These are phyloP conservation scores for Cryoendolithus antarcticus DNA, from an alignment of 2,329 filamentous ascomycete species.

Conservation along the genomic window DNA sequence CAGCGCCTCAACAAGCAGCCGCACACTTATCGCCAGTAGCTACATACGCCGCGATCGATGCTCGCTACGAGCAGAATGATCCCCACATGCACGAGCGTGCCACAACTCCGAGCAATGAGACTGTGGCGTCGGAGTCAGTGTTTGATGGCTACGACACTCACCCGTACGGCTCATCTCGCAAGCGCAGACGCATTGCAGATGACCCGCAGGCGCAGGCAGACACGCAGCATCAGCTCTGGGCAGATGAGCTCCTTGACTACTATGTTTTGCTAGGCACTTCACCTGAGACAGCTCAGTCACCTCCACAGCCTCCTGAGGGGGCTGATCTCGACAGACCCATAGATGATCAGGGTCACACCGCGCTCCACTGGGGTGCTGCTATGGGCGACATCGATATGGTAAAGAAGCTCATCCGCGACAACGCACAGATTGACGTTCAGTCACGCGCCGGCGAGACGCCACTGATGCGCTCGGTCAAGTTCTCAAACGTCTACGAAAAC, in stretches of 20 bases:
- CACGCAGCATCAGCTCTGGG: constrained; percentile 79
- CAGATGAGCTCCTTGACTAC: constrained; percentile 88
- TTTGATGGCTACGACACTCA: constrained; percentile 70
- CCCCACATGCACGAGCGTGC: constrained; percentile 35
- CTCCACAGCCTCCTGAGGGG: constrained; percentile 70
- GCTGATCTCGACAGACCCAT: constrained; percentile 89
- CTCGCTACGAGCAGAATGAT: constrained; percentile 16
- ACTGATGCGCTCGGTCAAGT: constrained; percentile 85
- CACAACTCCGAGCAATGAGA: constrained; percentile 67
- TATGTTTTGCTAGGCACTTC: constrained; percentile 54
- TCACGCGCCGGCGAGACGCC: constrained; percentile 64
- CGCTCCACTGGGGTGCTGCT: constrained; percentile 90
- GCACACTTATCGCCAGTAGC: constrained; percentile 8
- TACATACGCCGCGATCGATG: background rate
- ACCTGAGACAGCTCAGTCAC: constrained; percentile 49
- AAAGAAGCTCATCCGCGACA: constrained; percentile 70
- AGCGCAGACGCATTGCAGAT: constrained; percentile 62
- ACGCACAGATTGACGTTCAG: constrained; percentile 59
- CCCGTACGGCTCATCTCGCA: constrained; percentile 49
- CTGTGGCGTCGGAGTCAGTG: constrained; percentile 72
- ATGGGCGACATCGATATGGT: constrained; percentile 95
- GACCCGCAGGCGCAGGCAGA: constrained; percentile 48
- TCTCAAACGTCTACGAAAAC: constrained; percentile 95
- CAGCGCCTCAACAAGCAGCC: background rate
- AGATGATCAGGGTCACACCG: constrained; percentile 83